phyloP scores from a whole-genome alignment of 2,329 filamentous ascomycete species.

The Talaromyces sp. region DNA sequence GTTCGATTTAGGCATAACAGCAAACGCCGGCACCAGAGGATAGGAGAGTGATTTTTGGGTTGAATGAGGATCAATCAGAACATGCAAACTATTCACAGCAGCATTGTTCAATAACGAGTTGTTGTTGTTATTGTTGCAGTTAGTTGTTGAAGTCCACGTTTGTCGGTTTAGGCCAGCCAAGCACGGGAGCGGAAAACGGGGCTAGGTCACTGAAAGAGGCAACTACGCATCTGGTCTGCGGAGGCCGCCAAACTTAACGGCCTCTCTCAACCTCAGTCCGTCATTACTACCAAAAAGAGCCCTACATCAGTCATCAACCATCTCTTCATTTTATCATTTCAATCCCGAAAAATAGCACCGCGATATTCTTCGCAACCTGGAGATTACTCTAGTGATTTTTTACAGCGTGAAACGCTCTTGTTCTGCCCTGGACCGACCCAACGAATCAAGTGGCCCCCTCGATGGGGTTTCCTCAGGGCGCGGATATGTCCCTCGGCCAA shows the following conservation, averaged over 20 bases:
- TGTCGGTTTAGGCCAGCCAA: neutral
- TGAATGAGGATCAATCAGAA: neutral
- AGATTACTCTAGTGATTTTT: conserved; percentile 33
- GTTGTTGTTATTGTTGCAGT: neutral
- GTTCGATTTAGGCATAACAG: conserved; percentile 8
- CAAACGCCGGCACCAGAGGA: neutral
- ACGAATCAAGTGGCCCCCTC: conserved; percentile 39
- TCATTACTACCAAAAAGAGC: conserved; percentile 38
- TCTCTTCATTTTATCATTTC: conserved; percentile 30
- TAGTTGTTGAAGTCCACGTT: too few species aligned
- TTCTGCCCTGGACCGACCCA: conserved; percentile 28
- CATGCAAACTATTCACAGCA: neutral
- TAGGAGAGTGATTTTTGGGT: neutral
- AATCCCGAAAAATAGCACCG: conserved; percentile 26
- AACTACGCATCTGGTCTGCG: conserved; percentile 29
- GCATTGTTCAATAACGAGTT: neutral
- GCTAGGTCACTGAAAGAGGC: neutral
- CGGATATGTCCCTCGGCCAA: conserved; percentile 62
- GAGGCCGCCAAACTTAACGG: conserved; percentile 12
- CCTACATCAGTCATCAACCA: conserved; percentile 37
- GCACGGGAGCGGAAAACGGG: conserved; percentile 13
- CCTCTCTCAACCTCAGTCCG: conserved; percentile 17
- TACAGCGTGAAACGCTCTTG: conserved; percentile 19
- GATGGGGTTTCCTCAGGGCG: conserved; percentile 39
- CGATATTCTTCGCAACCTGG: conserved; percentile 19